Evolutionary conservation across 371 early-diverging fungal species (phyloP).

Genomic region (Syncephalastrum monosporum): DNA sequence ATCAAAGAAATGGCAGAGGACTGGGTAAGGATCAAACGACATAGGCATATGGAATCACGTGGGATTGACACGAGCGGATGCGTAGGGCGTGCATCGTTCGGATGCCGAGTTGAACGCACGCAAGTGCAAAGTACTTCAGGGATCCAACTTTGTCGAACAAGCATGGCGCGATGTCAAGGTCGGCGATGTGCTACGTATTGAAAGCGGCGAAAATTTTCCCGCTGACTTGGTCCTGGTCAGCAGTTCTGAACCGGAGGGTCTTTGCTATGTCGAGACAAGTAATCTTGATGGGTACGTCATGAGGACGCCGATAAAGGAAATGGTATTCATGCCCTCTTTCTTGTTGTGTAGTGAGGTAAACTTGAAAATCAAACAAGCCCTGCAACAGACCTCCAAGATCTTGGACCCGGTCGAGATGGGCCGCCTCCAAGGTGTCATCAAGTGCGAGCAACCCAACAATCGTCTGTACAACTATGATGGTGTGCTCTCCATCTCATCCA

Average conservation of each 20-base stretch:
- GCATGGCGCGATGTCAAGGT: conserved; percentile 81
- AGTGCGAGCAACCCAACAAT: conserved; percentile 85
- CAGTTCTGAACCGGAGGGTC: conserved; percentile 83
- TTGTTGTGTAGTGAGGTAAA: conserved; percentile 77
- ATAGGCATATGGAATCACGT: background rate
- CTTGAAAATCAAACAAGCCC: conserved; percentile 87
- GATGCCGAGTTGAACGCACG: conserved; percentile 79
- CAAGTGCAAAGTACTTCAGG: conserved; percentile 65
- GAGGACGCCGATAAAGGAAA: background rate
- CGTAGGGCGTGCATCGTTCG: conserved; percentile 59
- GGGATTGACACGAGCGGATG: background rate
- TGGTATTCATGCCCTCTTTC: background rate
- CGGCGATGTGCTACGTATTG: conserved; percentile 90
- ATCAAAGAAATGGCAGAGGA: conserved; percentile 98
- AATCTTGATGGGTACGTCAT: conserved; percentile 86
- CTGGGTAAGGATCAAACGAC: conserved; percentile 46
- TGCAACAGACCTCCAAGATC: conserved; percentile 68
- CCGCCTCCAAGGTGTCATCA: conserved; percentile 53
- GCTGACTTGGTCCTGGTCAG: conserved; percentile 89
- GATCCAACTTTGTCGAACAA: conserved; percentile 61
- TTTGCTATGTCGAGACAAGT: conserved; percentile 95
- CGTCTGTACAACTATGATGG: conserved; percentile 87
- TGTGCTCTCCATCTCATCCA: conserved; percentile 46
- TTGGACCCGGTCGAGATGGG: conserved; percentile 61
- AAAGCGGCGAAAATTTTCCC: conserved; percentile 85